A percentile compares a stretch with the other conserved stretches of the same genome.
These are phyloP conservation scores for Bisporella sp. DNA, from an alignment of 2,329 filamentous ascomycete genomes.

Conservation along the genomic window DNA sequence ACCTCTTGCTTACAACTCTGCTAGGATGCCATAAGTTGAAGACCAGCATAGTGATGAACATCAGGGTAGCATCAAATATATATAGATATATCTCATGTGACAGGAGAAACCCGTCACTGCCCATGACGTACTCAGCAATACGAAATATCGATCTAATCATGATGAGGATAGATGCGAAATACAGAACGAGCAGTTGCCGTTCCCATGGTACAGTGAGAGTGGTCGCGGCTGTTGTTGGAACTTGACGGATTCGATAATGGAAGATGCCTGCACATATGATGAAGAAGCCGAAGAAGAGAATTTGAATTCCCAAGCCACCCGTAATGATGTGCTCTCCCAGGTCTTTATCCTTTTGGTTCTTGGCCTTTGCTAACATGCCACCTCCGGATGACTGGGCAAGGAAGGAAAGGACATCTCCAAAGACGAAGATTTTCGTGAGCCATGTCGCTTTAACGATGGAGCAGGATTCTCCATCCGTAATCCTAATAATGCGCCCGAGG, in stretches of 20 bases:
- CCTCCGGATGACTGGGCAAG: constrained; percentile 30
- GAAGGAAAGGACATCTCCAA: constrained; percentile 38
- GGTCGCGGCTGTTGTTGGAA: constrained; percentile 5
- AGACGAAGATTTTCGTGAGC: constrained; percentile 38
- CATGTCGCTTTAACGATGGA: constrained; percentile 28
- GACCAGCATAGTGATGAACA: constrained; percentile 32
- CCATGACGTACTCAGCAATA: constrained; percentile 40
- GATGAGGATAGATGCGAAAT: constrained; percentile 36
- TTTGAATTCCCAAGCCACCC: constrained; percentile 40
- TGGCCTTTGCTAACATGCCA: constrained; percentile 10
- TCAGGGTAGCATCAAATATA: constrained; percentile 38
- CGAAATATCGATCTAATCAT: constrained; percentile 41
- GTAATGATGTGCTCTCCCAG: constrained; percentile 37
- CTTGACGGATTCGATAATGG: constrained; percentile 7
- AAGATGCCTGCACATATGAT: constrained; percentile 22
- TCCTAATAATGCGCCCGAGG: constrained; percentile 32
- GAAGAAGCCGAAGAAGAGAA: constrained; percentile 46
- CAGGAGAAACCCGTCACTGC: constrained; percentile 36
- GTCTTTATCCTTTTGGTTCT: constrained; percentile 13
- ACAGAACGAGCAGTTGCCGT: constrained; percentile 34
- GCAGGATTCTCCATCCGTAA: constrained; percentile 29
- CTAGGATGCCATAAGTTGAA: constrained; percentile 32
- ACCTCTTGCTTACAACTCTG: constrained; percentile 10
- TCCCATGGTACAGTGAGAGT: constrained; percentile 10
- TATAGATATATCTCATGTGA: constrained; percentile 38